Percentiles rank a stretch among this genome's conserved stretches.
Conservation (phyloP, 495 filamentous ascomycete species). For the Melanomma pulvis-pyrius region DNA sequence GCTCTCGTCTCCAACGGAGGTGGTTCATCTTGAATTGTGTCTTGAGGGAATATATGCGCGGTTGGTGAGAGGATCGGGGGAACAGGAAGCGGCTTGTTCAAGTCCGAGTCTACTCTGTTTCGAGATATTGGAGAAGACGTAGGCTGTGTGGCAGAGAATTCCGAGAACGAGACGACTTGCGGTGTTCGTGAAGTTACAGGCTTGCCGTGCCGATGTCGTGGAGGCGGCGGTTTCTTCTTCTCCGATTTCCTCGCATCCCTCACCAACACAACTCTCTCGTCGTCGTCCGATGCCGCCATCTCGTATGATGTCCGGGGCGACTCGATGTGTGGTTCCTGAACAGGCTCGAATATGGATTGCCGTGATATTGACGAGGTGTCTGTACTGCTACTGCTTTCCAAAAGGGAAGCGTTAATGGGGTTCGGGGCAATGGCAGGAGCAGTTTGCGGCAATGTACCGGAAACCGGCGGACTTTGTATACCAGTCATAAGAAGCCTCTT, state of each 20-base stretch:
- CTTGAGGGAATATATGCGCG: conserved; percentile 28
- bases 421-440: conserved; percentile 18
- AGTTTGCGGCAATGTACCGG: conserved; percentile 16
- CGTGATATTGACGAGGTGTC: conserved; percentile 46
- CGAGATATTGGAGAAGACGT: conserved; percentile 10
- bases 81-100: conserved; percentile 47
- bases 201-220: conserved; percentile 43
- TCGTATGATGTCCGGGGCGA: conserved; percentile 45
- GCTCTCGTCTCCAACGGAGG: background rate
- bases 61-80: conserved; percentile 19
- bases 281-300: conserved; percentile 36
- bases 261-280: conserved; percentile 40
- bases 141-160: conserved; percentile 40
- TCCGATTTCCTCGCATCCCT: conserved; percentile 26
- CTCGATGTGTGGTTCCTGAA: conserved; percentile 40
- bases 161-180: conserved; percentile 45
- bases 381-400: conserved; percentile 46
- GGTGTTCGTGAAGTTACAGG: conserved; percentile 34
- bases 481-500: conserved; percentile 46
- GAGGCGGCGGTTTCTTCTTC: conserved; percentile 40
- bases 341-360: conserved; percentile 45
- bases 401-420: conserved; percentile 8
- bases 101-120: conserved; percentile 38
- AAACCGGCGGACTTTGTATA: conserved; percentile 32
- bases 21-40: conserved; percentile 10